A percentile compares a stretch with the other conserved stretches of the same genome.
These are phyloP conservation scores for Gloeophyllum trabeum DNA, from an alignment of 768 basidiomycete genomes.

Conservation along the genomic window DNA sequence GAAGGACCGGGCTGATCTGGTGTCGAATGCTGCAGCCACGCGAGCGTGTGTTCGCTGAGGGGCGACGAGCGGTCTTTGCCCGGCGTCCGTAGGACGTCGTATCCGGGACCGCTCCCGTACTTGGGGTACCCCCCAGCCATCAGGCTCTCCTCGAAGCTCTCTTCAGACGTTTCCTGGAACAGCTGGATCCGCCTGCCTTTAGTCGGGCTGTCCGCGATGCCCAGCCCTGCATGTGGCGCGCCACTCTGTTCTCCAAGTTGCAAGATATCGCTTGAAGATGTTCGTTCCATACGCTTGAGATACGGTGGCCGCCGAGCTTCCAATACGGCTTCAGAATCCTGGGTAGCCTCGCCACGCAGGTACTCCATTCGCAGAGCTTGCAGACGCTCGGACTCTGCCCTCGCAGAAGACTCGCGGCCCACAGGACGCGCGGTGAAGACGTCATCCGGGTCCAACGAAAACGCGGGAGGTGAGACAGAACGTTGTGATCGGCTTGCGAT, in stretches of 20 bases:
- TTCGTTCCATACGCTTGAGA: neutral
- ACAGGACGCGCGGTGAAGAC: constrained; percentile 5
- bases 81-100: constrained; percentile 12
- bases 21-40: constrained; percentile 34
- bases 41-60: constrained; percentile 36
- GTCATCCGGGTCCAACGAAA: constrained; percentile 8
- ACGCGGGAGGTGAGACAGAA: constrained; percentile 4
- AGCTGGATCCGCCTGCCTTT: constrained; percentile 66
- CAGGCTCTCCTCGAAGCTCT: constrained; percentile 76
- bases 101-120: constrained; percentile 31
- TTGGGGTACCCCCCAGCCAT: constrained; percentile 75
- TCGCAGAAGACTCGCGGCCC: no score
- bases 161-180: constrained; percentile 75
- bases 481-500: constrained; percentile 7
- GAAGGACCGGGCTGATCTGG: constrained; percentile 29
- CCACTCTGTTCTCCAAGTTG: neutral
- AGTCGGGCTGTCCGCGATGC: constrained; percentile 57
- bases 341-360: no score
- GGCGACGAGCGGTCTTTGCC: constrained; percentile 9
- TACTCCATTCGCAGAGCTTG: no score
- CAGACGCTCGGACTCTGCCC: no score
- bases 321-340: no score
- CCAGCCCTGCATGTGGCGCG: constrained; percentile 22
- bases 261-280: neutral
- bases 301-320: neutral